Evolutionary conservation across 257 asterid genomes (phyloP).

Genomic region (Petrea volubilis): DNA sequence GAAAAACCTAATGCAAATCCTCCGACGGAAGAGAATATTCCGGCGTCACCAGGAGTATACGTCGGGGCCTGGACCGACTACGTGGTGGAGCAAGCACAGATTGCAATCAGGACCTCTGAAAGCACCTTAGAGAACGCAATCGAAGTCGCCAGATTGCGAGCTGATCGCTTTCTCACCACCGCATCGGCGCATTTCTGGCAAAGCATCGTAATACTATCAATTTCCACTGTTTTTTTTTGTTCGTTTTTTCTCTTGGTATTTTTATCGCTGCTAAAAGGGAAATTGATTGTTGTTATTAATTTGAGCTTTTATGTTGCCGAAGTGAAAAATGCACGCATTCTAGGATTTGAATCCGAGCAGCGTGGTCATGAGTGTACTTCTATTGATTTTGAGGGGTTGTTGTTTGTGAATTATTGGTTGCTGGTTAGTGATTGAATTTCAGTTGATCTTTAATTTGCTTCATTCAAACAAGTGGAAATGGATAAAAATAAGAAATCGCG

Average conservation of each 20-base stretch:
- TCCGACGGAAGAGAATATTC: conserved; percentile 14
- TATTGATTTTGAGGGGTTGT: neutral
- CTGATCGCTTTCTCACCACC: conserved; percentile 73
- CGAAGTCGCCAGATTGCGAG: conserved; percentile 61
- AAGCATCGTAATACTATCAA: conserved; percentile 56
- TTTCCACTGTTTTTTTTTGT: neutral
- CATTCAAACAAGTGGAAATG: no score
- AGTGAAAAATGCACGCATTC: neutral
- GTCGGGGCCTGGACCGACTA: conserved; percentile 61
- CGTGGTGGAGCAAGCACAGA: conserved; percentile 70
- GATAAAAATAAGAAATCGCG: neutral
- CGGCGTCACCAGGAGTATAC: conserved; percentile 14
- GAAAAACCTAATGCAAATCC: conserved; percentile 29
- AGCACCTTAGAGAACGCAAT: conserved; percentile 60
- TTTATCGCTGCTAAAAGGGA: neutral
- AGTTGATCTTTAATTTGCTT: neutral
- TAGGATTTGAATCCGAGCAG: neutral
- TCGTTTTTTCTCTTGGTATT: neutral
- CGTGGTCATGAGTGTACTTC: neutral
- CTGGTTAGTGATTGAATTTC: neutral
- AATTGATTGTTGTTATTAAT: neutral
- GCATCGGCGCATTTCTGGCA: conserved; percentile 82
- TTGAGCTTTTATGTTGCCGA: neutral
- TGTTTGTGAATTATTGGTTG: neutral
- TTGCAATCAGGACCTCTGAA: conserved; percentile 55